Evolutionary conservation across 2,329 filamentous ascomycete species (phyloP).

Genomic region (Aspergillus ruber): DNA sequence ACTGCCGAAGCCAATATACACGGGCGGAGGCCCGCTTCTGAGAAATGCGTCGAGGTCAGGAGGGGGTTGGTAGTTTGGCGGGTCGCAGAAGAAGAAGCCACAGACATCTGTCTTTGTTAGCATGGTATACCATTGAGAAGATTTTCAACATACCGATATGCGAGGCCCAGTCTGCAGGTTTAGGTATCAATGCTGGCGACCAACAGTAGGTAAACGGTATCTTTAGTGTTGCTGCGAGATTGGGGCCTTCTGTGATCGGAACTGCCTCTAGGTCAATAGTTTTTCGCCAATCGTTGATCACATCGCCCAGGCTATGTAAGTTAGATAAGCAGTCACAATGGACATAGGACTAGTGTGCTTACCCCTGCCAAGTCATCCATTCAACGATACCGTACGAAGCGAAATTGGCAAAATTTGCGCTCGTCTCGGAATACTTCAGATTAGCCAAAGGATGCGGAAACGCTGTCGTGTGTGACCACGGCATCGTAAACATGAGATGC

Average conservation of each 20-base stretch:
- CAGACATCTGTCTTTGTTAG: conserved; percentile 27
- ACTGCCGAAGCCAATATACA: conserved; percentile 54
- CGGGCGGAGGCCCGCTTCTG: conserved; percentile 40
- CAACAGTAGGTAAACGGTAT: conserved; percentile 43
- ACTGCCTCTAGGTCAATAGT: conserved; percentile 38
- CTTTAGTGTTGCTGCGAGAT: conserved; percentile 29
- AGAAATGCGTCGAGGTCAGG: conserved; percentile 41
- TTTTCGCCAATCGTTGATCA: conserved; percentile 42
- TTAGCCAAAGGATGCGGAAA: conserved; percentile 49
- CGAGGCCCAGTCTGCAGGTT: conserved; percentile 34
- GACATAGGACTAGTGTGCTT: neutral
- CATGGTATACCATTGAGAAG: neutral
- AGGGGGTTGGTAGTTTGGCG: conserved; percentile 34
- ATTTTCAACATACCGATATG: conserved; percentile 25
- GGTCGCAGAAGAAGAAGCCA: conserved; percentile 42
- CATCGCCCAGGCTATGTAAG: conserved; percentile 33
- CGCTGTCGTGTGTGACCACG: conserved; percentile 40
- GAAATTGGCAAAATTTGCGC: conserved; percentile 36
- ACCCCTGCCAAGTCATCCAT: conserved; percentile 47
- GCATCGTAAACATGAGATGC: conserved; percentile 51
- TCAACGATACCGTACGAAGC: conserved; percentile 45
- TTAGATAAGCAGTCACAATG: neutral
- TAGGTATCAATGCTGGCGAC: conserved; percentile 38
- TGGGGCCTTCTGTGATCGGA: conserved; percentile 30
- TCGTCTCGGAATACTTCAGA: conserved; percentile 30